phyloP scores from a whole-genome alignment of 225 moss, liverwort and hornwort genomes.

The Sphagnum contortum region DNA sequence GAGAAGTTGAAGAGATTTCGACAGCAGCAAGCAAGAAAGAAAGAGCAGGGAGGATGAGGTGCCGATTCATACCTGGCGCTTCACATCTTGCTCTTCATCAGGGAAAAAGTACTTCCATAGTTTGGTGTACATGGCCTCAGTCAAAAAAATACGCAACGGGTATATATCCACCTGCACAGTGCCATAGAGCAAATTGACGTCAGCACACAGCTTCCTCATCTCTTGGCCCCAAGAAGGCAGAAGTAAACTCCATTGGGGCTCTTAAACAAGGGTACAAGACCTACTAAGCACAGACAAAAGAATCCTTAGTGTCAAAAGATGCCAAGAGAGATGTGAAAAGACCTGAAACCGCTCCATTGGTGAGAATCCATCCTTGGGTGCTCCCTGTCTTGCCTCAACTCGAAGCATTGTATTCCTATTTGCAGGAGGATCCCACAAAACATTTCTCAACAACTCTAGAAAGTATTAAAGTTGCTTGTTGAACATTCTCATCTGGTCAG shows the following conservation, averaged over 20 bases:
- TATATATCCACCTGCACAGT: slow-evolving; percentile 58
- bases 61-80: slow-evolving; percentile 47
- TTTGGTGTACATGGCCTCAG: slow-evolving; percentile 94
- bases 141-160: slow-evolving; percentile 77
- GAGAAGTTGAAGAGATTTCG: too few species aligned
- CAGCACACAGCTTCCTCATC: neutral
- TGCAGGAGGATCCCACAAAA: neutral
- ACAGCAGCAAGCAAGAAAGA: too few species aligned
- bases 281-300: too few species aligned
- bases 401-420: slow-evolving; percentile 80
- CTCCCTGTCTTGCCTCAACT: slow-evolving; percentile 88
- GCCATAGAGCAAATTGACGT: neutral
- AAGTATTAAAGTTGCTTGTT: too few species aligned
- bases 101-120: slow-evolving; percentile 99
- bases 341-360: slow-evolving; percentile 89
- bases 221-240: neutral
- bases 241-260: too few species aligned
- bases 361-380: slow-evolving; percentile 89
- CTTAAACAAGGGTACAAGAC: too few species aligned
- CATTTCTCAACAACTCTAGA: neutral
- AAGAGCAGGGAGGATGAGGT: too few species aligned
- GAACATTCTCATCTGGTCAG: too few species aligned
- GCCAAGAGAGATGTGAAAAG: neutral
- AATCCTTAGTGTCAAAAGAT: too few species aligned
- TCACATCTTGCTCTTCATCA: slow-evolving; percentile 84